Conservation (phyloP, 139 green algal species). For the Zygnema cylindricum region DNA sequence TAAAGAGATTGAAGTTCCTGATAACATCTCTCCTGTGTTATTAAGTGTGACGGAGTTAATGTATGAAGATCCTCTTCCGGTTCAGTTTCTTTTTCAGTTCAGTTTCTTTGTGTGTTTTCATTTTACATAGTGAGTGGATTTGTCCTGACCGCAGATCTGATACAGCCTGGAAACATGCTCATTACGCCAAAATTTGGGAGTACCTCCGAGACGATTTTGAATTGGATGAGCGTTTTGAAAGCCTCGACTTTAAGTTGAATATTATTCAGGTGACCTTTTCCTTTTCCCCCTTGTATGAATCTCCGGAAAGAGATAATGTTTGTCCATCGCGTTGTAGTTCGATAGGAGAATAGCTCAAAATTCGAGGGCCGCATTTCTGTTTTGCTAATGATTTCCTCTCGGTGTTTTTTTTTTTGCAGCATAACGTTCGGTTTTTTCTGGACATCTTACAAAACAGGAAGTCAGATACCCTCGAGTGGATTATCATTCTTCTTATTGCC, state of each 20-base stretch:
- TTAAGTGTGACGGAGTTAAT: neutral
- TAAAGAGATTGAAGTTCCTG: too few species aligned
- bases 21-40: neutral
- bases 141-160: slow-evolving; percentile 56
- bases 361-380: neutral
- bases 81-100: neutral
- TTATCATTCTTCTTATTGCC: slow-evolving; percentile 70
- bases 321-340: too few species aligned
- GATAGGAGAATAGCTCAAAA: neutral
- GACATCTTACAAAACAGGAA: slow-evolving; percentile 72
- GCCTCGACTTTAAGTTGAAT: slow-evolving; percentile 67
- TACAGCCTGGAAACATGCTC: slow-evolving; percentile 67
- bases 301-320: too few species aligned
- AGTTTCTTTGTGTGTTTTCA: neutral
- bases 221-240: slow-evolving; percentile 69
- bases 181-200: slow-evolving; percentile 70
- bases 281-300: too few species aligned
- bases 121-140: too few species aligned
- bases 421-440: slow-evolving; percentile 70
- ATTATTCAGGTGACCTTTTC: slow-evolving; percentile 58
- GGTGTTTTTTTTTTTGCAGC: slow-evolving; percentile 26
- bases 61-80: neutral
- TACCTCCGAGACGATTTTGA: slow-evolving; percentile 68
- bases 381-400: neutral
- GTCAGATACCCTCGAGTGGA: slow-evolving; percentile 70